Evolutionary conservation across 2,329 filamentous ascomycete genomes (phyloP).

Genomic region (Fusarium musae): DNA sequence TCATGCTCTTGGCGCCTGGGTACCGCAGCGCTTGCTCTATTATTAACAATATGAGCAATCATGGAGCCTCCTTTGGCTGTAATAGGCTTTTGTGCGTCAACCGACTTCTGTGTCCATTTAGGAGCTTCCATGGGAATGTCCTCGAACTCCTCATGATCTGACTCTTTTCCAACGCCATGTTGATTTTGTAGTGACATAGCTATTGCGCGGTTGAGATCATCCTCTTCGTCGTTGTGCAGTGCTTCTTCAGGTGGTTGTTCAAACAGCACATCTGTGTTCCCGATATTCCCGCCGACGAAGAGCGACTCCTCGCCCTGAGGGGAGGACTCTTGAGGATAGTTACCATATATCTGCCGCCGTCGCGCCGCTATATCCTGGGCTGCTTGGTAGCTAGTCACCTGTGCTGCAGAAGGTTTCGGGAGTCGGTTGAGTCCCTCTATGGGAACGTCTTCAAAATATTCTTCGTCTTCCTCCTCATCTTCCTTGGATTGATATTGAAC

Average conservation of each 20-base stretch:
- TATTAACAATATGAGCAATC: slow-evolving; percentile 80
- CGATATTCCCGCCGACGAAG: slow-evolving; percentile 52
- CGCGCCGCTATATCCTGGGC: slow-evolving; percentile 41
- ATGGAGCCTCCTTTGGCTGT: slow-evolving; percentile 64
- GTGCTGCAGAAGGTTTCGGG: slow-evolving; percentile 64
- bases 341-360: slow-evolving; percentile 46
- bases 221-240: slow-evolving; percentile 55
- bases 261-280: slow-evolving; percentile 27
- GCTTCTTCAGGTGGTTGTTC: slow-evolving; percentile 52
- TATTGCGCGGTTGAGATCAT: slow-evolving; percentile 83
- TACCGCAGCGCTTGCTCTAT: slow-evolving; percentile 72
- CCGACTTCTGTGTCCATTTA: slow-evolving; percentile 67
- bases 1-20: slow-evolving; percentile 51
- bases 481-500: slow-evolving; percentile 67
- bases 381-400: slow-evolving; percentile 39
- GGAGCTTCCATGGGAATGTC: slow-evolving; percentile 60
- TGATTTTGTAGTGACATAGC: slow-evolving; percentile 83
- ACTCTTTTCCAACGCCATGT: slow-evolving; percentile 53
- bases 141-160: slow-evolving; percentile 60
- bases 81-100: slow-evolving; percentile 62
- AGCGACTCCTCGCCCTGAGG: slow-evolving; percentile 60
- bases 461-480: slow-evolving; percentile 75
- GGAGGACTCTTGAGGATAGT: slow-evolving; percentile 20
- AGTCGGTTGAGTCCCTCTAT: slow-evolving; percentile 89
- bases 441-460: slow-evolving; percentile 91